Percentiles rank a stretch among this genome's conserved stretches.
Conservation (phyloP, 2,329 filamentous ascomycete species). For the Fusarium piperis region DNA sequence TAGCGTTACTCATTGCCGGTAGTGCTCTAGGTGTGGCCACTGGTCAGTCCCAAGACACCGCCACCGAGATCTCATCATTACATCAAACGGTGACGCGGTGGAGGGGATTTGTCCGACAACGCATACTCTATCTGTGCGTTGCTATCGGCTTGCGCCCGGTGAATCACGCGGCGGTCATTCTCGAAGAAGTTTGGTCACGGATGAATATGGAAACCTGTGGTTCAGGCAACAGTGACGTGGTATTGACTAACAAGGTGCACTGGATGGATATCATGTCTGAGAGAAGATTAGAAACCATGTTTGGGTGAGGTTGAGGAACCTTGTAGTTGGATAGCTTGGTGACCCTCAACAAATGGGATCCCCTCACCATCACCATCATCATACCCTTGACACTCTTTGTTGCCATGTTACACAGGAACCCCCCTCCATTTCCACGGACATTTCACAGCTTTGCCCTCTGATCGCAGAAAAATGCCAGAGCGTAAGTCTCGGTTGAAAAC, state of each 20-base stretch:
- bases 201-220: constrained; percentile 2
- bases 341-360: background rate
- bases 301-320: constrained; percentile 3
- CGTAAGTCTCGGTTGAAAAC: constrained; percentile 3
- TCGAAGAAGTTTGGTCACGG: constrained; percentile 26
- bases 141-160: constrained; percentile 14
- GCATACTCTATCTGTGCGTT: background rate
- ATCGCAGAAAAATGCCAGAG: constrained; percentile 10
- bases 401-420: too few relatives aligned
- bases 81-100: background rate
- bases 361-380: background rate
- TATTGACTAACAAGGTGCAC: background rate
- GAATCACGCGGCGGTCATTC: background rate
- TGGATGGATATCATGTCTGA: constrained; percentile 29
- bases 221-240: background rate
- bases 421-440: accelerated
- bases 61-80: background rate
- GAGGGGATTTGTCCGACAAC: constrained; percentile 11
- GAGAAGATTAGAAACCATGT: constrained; percentile 18
- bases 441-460: constrained; percentile 6
- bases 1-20: constrained; percentile 17
- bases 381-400: too few relatives aligned
- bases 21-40: background rate
- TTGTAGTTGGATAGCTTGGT: background rate
- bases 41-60: background rate